Base-by-base conservation (phyloP, 2,329 filamentous ascomycete genomes). In the Lachnellula arida region DNA sequence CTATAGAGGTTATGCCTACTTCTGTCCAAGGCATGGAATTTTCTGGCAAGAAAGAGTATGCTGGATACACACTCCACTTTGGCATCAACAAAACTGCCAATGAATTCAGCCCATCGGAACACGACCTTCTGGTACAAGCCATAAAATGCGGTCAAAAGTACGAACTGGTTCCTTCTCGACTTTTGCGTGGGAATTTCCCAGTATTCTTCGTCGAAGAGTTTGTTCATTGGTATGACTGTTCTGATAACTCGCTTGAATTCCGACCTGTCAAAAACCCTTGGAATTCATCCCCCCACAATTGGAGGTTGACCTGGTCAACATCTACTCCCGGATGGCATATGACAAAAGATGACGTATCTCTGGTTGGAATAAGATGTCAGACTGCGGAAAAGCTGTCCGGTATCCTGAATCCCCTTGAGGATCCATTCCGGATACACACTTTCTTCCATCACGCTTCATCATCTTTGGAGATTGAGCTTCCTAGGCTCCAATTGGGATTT, bases 401-500 rank as follows among this genome's bases (percentile, higher is more conserved):
- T 15, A 49, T 54, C 14, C 28, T 54, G 17, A 7, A 15, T 49
- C 35, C 52, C n/a, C 4, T 54, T n/a, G 52, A 54, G 37, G 35
- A 22, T 14, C 11, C 44, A 49, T 8, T 32, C 4, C 34, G 28
- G 2, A 49, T 49, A 34, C 52, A 54, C 49, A 19, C 40, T 25
- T 11, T 54, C 8, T 23, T 49, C n/a, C n/a, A 43, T 34, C 17
- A 15, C 4, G 6, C 8, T 9, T 14, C 14, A 28, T 28, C 15
- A n/a, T 14, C 1, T 4, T 49, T 54, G 52, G 60, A 72, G 0
- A 67, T 78, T 1, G 68, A 75, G 1, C 53, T 84, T 1, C 77
- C 78, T 0, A 69, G 75, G 2, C 63, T 81, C 0, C 69, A 73
- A 5, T 65, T 82, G 0, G 68, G 70, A 0, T 85, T 84, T 55